Conservation (phyloP, 75 land plant genomes). For the Pseudotsuga menziesii region DNA sequence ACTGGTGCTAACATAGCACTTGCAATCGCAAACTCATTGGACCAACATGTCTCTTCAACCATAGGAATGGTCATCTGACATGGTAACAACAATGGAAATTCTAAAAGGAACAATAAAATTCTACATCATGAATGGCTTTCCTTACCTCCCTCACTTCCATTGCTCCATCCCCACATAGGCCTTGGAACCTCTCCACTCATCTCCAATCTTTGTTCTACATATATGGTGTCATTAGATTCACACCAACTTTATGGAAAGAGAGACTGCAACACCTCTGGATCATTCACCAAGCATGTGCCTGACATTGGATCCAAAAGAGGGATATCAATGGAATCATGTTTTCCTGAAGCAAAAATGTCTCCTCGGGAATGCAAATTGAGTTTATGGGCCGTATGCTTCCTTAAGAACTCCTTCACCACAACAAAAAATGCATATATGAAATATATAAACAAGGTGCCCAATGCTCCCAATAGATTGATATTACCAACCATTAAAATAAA, state of each 20-base stretch:
- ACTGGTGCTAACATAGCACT: conserved; percentile 74
- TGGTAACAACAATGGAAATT: neutral
- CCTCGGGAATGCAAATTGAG: neutral
- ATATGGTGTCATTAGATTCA: neutral
- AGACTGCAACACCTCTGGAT: neutral
- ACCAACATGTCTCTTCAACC: conserved; percentile 71
- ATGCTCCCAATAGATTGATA: conserved; percentile 47
- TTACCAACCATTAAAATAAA: too few relatives aligned
- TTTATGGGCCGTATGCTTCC: neutral
- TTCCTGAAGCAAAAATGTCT: neutral
- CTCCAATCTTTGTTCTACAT: neutral
- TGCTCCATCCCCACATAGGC: too few relatives aligned
- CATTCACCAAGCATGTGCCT: neutral
- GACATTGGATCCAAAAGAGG: neutral
- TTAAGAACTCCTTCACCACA: neutral
- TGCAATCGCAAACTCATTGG: conserved; percentile 55
- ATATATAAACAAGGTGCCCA: too few relatives aligned
- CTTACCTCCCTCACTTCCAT: neutral
- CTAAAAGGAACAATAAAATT: too few relatives aligned
- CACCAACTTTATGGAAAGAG: neutral
- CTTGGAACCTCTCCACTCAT: neutral
- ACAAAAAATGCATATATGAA: too few relatives aligned
- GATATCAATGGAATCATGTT: neutral
- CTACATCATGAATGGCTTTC: neutral
- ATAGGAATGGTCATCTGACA: conserved; percentile 72